Percentiles rank a stretch among this genome's conserved stretches.
phyloP scores from a whole-genome alignment of 805 yeast species.

The Lachancea nothofagi region DNA sequence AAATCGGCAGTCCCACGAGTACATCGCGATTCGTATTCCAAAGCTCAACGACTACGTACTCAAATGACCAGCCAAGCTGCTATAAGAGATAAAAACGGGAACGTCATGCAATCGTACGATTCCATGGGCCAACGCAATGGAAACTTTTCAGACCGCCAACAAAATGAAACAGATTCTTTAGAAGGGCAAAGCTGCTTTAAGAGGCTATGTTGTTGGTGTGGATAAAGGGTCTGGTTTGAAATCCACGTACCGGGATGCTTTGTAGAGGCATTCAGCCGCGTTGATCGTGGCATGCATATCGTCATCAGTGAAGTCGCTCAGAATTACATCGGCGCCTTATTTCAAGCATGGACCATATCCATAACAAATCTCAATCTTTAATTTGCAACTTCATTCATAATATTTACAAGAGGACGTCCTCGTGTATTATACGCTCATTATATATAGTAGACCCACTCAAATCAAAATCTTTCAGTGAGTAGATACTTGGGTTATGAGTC shows the following conservation, averaged over 20 bases:
- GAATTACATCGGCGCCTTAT: not conserved
- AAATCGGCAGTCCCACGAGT: conserved; percentile 11
- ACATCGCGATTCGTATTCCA: conserved; percentile 16
- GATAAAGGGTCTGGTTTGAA: not conserved
- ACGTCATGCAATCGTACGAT: conserved; percentile 17
- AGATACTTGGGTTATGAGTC: conserved; percentile 12
- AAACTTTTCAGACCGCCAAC: conserved; percentile 5
- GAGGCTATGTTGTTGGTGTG: conserved; percentile 21
- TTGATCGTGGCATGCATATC: conserved; percentile 9
- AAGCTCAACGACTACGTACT: conserved; percentile 7
- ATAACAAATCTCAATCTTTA: not conserved
- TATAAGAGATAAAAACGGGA: conserved; percentile 5
- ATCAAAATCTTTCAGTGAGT: conserved; percentile 15
- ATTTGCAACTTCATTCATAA: conserved; percentile 1
- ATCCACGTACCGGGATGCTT: no score
- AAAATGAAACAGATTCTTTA: conserved; percentile 10
- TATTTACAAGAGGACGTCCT: conserved; percentile 8
- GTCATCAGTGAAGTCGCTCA: not conserved
- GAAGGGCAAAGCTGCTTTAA: conserved; percentile 18
- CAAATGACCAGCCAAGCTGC: conserved; percentile 10
- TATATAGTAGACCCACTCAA: conserved; percentile 22
- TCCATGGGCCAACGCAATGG: conserved; percentile 25
- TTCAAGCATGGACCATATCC: not conserved
- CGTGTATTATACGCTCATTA: conserved; percentile 7
- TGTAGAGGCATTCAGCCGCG: conserved; percentile 8